These are phyloP conservation scores for Neurospora hispaniola DNA, from an alignment of 495 filamentous ascomycete genomes.

Conservation along the genomic window DNA sequence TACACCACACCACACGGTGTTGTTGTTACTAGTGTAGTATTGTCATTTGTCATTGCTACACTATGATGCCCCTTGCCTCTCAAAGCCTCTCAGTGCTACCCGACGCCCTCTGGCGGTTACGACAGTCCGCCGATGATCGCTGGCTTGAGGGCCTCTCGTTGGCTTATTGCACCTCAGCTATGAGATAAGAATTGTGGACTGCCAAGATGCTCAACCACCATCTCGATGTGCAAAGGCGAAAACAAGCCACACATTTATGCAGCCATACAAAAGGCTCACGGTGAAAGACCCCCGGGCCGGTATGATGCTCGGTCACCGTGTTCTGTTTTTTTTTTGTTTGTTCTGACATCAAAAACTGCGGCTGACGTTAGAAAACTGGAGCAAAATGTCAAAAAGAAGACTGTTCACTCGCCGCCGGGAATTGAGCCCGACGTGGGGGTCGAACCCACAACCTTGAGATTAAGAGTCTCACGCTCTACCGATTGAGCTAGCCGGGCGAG, in stretches of 20 bases:
- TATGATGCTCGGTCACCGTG: neutral
- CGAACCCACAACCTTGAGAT: neutral
- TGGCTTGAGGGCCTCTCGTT: neutral
- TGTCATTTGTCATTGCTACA: neutral
- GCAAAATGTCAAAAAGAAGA: neutral
- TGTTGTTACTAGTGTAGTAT: neutral
- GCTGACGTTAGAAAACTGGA: constrained; percentile 1
- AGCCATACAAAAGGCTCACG: neutral
- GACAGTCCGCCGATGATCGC: neutral
- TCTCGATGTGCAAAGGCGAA: neutral
- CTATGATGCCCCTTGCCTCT: neutral
- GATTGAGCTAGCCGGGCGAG: constrained; percentile 51
- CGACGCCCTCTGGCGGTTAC: neutral
- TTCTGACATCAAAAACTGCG: neutral
- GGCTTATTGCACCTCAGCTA: neutral
- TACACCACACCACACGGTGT: neutral
- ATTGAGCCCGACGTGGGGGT: neutral
- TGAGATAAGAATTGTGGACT: neutral
- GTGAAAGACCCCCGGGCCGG: neutral
- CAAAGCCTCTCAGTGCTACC: neutral
- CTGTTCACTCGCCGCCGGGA: neutral
- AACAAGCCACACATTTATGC: neutral
- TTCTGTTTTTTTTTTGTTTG: neutral
- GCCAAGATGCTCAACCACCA: neutral
- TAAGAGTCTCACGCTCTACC: constrained; percentile 68